These are phyloP conservation scores for Dioscorea dumetorum DNA, from an alignment of 106 monocot genomes.

Conservation along the genomic window DNA sequence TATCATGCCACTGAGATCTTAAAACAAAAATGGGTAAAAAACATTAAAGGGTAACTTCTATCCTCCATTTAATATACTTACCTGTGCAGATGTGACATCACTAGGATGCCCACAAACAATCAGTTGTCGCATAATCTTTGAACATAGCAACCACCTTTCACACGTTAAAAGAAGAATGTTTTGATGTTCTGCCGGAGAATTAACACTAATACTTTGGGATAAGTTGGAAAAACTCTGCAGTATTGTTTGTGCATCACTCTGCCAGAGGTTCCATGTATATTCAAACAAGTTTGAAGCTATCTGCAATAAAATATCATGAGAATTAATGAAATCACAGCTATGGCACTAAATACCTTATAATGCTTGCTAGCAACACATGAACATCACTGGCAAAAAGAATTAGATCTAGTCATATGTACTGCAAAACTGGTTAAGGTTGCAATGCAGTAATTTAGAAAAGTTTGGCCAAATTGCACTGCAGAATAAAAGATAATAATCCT, in stretches of 20 bases:
- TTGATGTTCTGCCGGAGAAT: conserved; percentile 38
- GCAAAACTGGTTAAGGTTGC: no score
- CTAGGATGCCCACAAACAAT: conserved; percentile 78
- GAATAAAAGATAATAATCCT: no score
- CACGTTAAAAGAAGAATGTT: conserved; percentile 63
- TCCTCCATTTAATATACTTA: conserved; percentile 9
- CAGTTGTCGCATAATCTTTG: conserved; percentile 73
- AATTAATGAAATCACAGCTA: not conserved
- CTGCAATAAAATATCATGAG: conserved; percentile 27
- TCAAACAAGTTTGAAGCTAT: conserved; percentile 78
- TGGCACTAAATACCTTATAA: no score
- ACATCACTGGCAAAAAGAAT: no score
- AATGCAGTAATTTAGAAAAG: no score
- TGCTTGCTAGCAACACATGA: no score
- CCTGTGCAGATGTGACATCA: conserved; percentile 73
- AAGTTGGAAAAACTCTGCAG: conserved; percentile 54
- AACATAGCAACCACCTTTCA: conserved; percentile 87
- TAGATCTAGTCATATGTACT: no score
- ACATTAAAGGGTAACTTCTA: no score
- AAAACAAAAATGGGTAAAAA: not conserved
- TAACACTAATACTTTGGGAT: conserved; percentile 26
- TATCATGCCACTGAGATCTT: not conserved
- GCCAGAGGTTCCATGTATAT: conserved; percentile 92
- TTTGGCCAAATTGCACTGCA: no score
- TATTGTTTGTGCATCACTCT: conserved; percentile 72